phyloP scores from a whole-genome alignment of 768 basidiomycete genomes.

The Collybiopsis luxurians region DNA sequence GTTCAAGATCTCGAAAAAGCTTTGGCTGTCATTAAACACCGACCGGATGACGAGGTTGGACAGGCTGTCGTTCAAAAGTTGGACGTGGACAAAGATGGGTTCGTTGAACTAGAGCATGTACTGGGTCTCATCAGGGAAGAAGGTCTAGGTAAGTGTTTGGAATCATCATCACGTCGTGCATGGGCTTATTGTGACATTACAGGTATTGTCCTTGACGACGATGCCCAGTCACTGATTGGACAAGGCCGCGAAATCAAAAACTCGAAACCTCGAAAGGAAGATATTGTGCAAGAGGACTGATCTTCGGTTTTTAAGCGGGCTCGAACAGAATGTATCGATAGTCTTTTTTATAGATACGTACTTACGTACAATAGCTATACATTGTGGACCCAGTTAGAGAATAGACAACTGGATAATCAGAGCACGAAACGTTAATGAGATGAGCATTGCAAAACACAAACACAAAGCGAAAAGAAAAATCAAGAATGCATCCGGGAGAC shows the following conservation, averaged over 20 bases:
- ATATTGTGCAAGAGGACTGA: slow-evolving; percentile 56
- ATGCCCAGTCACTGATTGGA: slow-evolving; percentile 77
- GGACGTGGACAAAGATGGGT: slow-evolving; percentile 95
- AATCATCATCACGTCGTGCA: not conserved
- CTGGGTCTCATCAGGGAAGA: slow-evolving; percentile 85
- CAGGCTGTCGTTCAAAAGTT: slow-evolving; percentile 87
- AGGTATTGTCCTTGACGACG: slow-evolving; percentile 86
- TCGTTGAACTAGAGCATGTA: slow-evolving; percentile 93
- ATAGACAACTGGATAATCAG: not conserved
- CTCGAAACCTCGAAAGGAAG: slow-evolving; percentile 87
- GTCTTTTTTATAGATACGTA: not conserved
- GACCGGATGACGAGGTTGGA: slow-evolving; percentile 86
- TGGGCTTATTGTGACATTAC: slow-evolving; percentile 7
- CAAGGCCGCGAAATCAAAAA: slow-evolving; percentile 83
- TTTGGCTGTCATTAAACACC: slow-evolving; percentile 89
- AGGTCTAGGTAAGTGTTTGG: slow-evolving; percentile 58
- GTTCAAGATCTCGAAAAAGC: slow-evolving; percentile 89
- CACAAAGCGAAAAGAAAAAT: not conserved
- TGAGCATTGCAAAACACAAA: no score
- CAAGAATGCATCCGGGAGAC: not conserved
- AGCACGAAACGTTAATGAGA: no score
- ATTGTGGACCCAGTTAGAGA: not conserved
- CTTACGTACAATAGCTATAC: slow-evolving; percentile 5
- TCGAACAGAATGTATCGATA: slow-evolving; percentile 5
- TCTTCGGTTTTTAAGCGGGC: not conserved